Percentiles rank a stretch among this genome's conserved stretches.
phyloP scores from a whole-genome alignment of 176 grass and related monocot genomes.

The Zoysia japonica region DNA sequence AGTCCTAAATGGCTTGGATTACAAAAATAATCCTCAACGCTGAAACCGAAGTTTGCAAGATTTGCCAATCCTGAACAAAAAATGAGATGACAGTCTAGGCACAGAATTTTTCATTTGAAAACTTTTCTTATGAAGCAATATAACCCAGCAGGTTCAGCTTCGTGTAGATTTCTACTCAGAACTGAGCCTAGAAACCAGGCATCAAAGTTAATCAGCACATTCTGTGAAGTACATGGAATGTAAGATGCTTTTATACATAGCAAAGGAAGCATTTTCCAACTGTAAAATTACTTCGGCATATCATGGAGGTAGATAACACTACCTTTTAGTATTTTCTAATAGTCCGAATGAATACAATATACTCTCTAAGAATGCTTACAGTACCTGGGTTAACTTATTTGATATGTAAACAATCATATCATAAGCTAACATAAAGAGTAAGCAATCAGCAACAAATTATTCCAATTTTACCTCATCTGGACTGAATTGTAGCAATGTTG shows the following conservation, averaged over 20 bases:
- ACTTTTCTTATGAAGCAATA: not conserved
- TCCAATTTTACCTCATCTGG: conserved; percentile 74
- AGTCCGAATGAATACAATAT: not conserved
- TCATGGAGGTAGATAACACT: not conserved
- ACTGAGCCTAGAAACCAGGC: not conserved
- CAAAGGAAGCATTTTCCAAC: not conserved
- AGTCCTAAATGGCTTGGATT: not conserved
- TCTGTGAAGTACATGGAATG: not conserved
- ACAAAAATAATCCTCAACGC: not conserved
- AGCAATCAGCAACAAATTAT: conserved; percentile 13
- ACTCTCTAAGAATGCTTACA: not conserved
- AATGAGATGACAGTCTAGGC: not conserved
- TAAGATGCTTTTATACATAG: not conserved
- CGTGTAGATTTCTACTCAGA: not conserved
- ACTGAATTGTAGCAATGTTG: conserved; percentile 90
- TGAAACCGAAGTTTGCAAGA: not conserved
- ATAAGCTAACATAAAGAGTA: conserved; percentile 2
- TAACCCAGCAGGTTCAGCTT: not conserved
- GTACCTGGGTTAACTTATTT: not conserved
- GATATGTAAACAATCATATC: conserved; percentile 2
- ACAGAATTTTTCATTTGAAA: conserved; percentile 1
- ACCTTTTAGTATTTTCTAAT: not conserved
- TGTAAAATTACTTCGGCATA: not conserved
- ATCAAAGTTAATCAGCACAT: not conserved
- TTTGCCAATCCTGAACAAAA: not conserved